phyloP scores from a whole-genome alignment of 225 moss, liverwort and hornwort genomes.

The Ulota crispa region DNA sequence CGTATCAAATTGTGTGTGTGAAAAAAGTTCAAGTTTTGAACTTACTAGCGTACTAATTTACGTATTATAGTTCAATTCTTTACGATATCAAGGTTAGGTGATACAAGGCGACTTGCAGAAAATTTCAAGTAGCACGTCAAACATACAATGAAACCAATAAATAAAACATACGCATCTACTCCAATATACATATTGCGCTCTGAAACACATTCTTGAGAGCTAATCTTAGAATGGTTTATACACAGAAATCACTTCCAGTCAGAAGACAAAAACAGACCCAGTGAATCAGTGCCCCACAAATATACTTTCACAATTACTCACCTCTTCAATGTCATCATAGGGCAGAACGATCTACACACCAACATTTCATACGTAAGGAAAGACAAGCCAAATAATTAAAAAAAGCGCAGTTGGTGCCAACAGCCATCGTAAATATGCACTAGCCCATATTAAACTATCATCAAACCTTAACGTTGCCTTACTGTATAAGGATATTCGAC shows the following conservation, averaged over 20 bases:
- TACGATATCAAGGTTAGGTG: not conserved
- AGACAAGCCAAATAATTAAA: not conserved
- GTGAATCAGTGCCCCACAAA: constrained; percentile 5
- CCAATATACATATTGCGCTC: constrained; percentile 11
- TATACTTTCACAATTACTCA: constrained; percentile 22
- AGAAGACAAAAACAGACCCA: not conserved
- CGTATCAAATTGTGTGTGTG: constrained; percentile 2
- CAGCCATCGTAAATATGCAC: constrained; percentile 3
- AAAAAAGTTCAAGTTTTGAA: not conserved
- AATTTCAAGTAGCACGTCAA: not conserved
- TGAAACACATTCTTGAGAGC: not conserved
- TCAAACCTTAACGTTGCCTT: not conserved
- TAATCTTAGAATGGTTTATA: not conserved
- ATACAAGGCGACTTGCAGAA: not conserved
- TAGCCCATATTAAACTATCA: not conserved
- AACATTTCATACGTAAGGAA: constrained; percentile 12
- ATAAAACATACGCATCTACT: not conserved
- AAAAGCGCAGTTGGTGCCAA: not conserved
- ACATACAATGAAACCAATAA: not conserved
- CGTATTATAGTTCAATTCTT: not conserved
- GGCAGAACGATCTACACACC: constrained; percentile 68
- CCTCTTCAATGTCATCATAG: constrained; percentile 86
- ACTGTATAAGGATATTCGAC: not conserved
- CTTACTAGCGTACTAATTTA: not conserved
- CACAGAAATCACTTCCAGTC: not conserved